Percentiles rank a stretch among this genome's conserved stretches.
These are phyloP conservation scores for Paecilomyces sp. DNA, from an alignment of 2,329 filamentous ascomycete genomes.

Conservation along the genomic window DNA sequence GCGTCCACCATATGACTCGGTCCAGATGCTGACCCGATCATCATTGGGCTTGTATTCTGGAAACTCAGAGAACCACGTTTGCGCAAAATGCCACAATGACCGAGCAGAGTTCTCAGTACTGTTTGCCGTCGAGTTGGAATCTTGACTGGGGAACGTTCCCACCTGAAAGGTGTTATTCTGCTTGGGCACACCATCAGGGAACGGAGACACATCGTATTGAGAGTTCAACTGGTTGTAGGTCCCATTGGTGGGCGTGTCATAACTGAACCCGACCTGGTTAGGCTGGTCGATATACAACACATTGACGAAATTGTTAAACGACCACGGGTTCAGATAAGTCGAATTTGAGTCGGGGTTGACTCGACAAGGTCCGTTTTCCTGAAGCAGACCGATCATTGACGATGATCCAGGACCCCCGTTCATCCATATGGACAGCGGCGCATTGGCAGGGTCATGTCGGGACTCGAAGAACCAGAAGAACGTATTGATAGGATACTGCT, in stretches of 20 bases:
- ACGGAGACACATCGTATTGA: background rate
- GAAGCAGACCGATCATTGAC: slow-evolving; percentile 33
- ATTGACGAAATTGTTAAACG: slow-evolving; percentile 56
- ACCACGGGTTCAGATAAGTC: slow-evolving; percentile 43
- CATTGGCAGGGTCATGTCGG: slow-evolving; percentile 36
- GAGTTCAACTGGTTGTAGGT: slow-evolving; percentile 25
- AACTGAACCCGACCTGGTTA: slow-evolving; percentile 53
- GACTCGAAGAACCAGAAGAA: slow-evolving; percentile 61
- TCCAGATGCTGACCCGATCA: slow-evolving; percentile 41
- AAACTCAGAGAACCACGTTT: slow-evolving; percentile 58
- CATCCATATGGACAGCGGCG: slow-evolving; percentile 40
- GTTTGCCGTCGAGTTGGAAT: slow-evolving; percentile 39
- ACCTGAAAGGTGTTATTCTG: slow-evolving; percentile 48
- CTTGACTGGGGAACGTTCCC: slow-evolving; percentile 46
- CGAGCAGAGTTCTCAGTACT: slow-evolving; percentile 48
- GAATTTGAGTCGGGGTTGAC: slow-evolving; percentile 35
- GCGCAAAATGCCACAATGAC: slow-evolving; percentile 53
- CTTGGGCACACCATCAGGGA: slow-evolving; percentile 23
- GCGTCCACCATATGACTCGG: slow-evolving; percentile 39
- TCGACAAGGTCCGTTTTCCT: slow-evolving; percentile 40
- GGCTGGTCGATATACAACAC: slow-evolving; percentile 65
- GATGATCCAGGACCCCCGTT: slow-evolving; percentile 43
- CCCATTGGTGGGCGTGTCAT: slow-evolving; percentile 37
- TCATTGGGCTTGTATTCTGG: slow-evolving; percentile 55
- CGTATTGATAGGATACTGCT: slow-evolving; percentile 54